Evolutionary conservation across 2,329 filamentous ascomycete species (phyloP).

Genomic region (Dothideomycetes sp.): DNA sequence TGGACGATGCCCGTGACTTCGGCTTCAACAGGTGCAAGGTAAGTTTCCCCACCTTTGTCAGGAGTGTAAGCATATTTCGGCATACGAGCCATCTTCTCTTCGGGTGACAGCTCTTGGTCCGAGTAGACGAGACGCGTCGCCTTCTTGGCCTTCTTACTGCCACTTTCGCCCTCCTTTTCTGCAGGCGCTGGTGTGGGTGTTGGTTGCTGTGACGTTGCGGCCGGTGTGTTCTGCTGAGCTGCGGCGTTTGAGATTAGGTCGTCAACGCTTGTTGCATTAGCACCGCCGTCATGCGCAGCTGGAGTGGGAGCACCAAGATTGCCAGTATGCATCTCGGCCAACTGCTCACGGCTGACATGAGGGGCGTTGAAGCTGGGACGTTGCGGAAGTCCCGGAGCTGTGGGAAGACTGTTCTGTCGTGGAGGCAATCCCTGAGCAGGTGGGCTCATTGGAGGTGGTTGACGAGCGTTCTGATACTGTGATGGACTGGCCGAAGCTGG

Average conservation of each 20-base stretch:
- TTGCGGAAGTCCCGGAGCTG: conserved; percentile 50
- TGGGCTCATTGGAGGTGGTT: conserved; percentile 13
- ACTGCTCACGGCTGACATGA: conserved; percentile 43
- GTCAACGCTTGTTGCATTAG: conserved; percentile 39
- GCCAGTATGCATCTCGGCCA: conserved; percentile 51
- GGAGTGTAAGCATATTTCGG: conserved; percentile 64
- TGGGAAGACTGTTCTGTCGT: conserved; percentile 46
- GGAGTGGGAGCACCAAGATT: conserved; percentile 29
- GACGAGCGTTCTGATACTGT: conserved; percentile 15
- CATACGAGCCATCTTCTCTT: conserved; percentile 79
- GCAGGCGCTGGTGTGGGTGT: conserved; percentile 5
- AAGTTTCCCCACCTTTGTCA: conserved; percentile 31
- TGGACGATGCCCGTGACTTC: conserved; percentile 17
- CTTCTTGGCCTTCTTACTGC: conserved; percentile 43
- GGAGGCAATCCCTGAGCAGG: conserved; percentile 27
- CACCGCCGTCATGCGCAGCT: conserved; percentile 26
- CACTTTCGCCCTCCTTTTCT: conserved; percentile 12
- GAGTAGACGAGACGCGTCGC: conserved; percentile 67
- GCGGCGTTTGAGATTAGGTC: conserved; percentile 43
- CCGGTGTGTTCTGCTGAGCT: conserved; percentile 16
- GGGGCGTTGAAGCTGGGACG: conserved; percentile 50
- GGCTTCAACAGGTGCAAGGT: conserved; percentile 19
- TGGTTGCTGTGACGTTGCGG: conserved; percentile 4
- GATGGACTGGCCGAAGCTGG: conserved; percentile 30
- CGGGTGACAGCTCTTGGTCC: conserved; percentile 69